Evolutionary conservation across 257 asterid species (phyloP).

Genomic region (Penstemon davidsonii): DNA sequence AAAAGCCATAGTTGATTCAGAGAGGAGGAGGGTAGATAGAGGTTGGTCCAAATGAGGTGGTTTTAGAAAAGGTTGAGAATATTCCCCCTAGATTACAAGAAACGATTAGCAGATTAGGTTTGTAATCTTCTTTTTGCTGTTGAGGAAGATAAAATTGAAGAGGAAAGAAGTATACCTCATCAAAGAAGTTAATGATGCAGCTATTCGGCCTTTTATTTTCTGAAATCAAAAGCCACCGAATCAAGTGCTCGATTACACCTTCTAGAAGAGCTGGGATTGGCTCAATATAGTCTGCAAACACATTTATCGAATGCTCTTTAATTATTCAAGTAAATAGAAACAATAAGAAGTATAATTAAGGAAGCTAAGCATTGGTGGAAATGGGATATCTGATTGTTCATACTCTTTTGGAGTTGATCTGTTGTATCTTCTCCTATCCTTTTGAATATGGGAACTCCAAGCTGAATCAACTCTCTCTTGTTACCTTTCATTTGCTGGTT

Average conservation of each 20-base stretch:
- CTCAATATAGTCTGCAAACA: constrained; percentile 60
- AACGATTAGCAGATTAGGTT: neutral
- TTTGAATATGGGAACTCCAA: constrained; percentile 89
- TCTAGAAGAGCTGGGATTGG: constrained; percentile 85
- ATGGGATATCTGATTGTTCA: constrained; percentile 16
- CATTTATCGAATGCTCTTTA: neutral
- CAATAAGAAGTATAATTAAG: neutral
- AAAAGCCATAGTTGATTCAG: constrained; percentile 88
- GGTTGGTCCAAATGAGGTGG: constrained; percentile 99
- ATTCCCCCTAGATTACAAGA: constrained; percentile 61
- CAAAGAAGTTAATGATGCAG: constrained; percentile 93
- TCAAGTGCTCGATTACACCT: constrained; percentile 73
- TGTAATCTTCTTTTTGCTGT: neutral
- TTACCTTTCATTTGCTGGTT: constrained; percentile 86
- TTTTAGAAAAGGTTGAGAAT: constrained; percentile 91
- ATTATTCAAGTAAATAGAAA: neutral
- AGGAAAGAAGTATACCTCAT: constrained; percentile 56
- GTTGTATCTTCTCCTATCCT: constrained; percentile 59
- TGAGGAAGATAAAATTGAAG: neutral
- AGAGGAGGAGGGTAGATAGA: constrained; percentile 76
- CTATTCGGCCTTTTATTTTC: constrained; percentile 80
- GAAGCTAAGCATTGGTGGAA: neutral
- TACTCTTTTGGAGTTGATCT: constrained; percentile 56
- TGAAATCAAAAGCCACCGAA: constrained; percentile 87
- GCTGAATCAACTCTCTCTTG: constrained; percentile 95